phyloP scores from a whole-genome alignment of 805 yeast species.

The Wickerhamiella hasegawae region DNA sequence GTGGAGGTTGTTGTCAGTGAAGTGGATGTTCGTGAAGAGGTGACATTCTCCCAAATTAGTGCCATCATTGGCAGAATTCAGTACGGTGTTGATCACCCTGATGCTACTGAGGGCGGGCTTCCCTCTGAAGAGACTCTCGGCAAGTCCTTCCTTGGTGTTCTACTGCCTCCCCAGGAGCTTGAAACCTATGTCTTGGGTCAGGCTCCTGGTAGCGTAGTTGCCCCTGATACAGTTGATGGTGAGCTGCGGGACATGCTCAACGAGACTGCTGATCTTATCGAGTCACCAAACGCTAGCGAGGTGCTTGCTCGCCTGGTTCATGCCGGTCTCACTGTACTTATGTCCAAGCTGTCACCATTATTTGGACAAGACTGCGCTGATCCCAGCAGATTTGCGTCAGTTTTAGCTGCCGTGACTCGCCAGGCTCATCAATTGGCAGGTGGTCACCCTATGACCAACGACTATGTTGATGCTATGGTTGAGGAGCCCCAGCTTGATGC shows the following conservation, averaged over 20 bases:
- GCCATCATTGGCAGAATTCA: conserved; percentile 22
- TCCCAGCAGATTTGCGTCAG: conserved; percentile 44
- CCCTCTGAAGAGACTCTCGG: conserved; percentile 4
- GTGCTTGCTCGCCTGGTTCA: conserved; percentile 27
- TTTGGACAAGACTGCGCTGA: conserved; percentile 14
- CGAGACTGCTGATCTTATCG: conserved; percentile 29
- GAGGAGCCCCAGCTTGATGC: conserved; percentile 57
- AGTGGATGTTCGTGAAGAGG: conserved; percentile 57
- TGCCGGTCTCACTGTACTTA: conserved; percentile 30
- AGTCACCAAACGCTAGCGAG: conserved; percentile 25
- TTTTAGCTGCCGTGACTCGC: conserved; percentile 51
- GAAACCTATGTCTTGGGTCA: conserved; percentile 41
- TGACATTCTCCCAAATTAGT: conserved; percentile 45
- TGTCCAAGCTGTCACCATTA: conserved; percentile 23
- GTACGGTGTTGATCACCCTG: conserved; percentile 22
- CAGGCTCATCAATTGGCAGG: conserved; percentile 43
- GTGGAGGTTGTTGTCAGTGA: conserved; percentile 47
- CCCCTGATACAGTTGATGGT: conserved; percentile 11
- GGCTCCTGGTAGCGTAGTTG: conserved; percentile 18
- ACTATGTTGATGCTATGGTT: conserved; percentile 32
- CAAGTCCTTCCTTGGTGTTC: conserved; percentile 18
- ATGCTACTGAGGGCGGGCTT: conserved; percentile 4
- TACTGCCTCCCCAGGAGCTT: conserved; percentile 36
- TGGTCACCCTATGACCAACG: conserved; percentile 27
- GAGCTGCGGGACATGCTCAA: conserved; percentile 24